Base-by-base conservation (phyloP, 306 rosid genomes). In the Luffa acutangula region DNA sequence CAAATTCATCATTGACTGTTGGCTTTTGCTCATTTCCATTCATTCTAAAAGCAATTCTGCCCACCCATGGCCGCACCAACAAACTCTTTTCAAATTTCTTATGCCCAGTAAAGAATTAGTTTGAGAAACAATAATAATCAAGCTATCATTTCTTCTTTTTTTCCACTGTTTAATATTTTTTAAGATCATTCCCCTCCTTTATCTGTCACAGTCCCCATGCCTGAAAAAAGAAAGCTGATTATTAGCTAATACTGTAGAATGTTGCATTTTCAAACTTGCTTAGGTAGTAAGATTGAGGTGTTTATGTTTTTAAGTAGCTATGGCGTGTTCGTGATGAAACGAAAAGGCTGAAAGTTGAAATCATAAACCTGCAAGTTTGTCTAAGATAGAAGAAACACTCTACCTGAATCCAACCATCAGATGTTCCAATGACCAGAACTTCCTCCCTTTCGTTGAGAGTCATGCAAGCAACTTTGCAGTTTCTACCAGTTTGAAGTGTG, bases 391-490 rank as follows among this genome's bases (percentile, higher is more conserved):
- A 36, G 7, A 20, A 20, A 43, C 9, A 7, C 3, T 65, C 67
- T n/a, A 92, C 98, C 97, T 88, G 94, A 89, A 94, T 88, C 82
- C 83, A 84, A 67, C 98, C 96, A 80, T 89, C 93, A 31, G 98
- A 90, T 52, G 98, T 94, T 78, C 98, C 98, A 62, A 89, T 80
- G 53, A 94, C 86, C 81, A 94, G 87, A 83, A 88, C 76, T 63
- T 92, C 94, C 85, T 92, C 98, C 85, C 78, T 85, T 62, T 79
- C 83, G 84, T 88, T 93, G 42, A 92, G 82, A 81, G 83, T 85
- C 94, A 94, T 86, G 81, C 95, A 89, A 84, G 73, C 85, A 78
- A 92, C 88, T 86, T 58, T 94, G 73, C 91, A 83, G 70, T 84
- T 92, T 66, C 90, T 75, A 78, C 88, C 89, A 67, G 83, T 85